A percentile compares a stretch with the other conserved stretches of the same genome.
Conservation (phyloP, 2,329 filamentous ascomycete genomes). For the Colletotrichum zoysiae region DNA sequence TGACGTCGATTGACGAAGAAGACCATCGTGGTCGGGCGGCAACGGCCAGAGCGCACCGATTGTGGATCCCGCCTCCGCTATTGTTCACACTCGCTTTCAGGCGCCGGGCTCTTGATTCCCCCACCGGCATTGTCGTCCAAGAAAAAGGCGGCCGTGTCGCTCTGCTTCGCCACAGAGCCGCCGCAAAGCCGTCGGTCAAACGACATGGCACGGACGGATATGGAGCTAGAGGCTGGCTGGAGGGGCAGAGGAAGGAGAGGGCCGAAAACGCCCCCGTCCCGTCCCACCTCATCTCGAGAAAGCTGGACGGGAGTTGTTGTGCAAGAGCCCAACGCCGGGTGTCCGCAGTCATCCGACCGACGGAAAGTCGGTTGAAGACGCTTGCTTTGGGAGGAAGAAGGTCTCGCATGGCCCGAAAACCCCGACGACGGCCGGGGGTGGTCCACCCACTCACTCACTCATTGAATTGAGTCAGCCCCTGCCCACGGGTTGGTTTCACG, state of each 20-base stretch:
- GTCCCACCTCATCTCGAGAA: neutral
- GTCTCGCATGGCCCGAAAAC: constrained; percentile 23
- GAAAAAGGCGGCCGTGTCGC: constrained; percentile 13
- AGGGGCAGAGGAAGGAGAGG: neutral
- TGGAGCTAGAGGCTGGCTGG: neutral
- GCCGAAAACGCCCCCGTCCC: neutral
- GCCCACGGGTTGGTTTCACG: constrained; percentile 36
- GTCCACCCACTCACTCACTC: constrained; percentile 26
- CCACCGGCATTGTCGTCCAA: constrained; percentile 23
- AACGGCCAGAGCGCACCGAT: constrained; percentile 21
- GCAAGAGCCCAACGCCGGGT: constrained; percentile 5
- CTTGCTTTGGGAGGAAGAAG: neutral
- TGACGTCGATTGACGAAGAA: constrained; percentile 35
- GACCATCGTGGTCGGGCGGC: constrained; percentile 19
- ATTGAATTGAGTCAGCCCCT: constrained; percentile 40
- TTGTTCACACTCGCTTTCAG: neutral
- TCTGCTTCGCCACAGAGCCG: constrained; percentile 12
- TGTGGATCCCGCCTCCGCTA: constrained; percentile 20
- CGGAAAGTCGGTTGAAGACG: neutral
- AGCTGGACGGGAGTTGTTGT: neutral
- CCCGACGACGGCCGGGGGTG: constrained; percentile 19
- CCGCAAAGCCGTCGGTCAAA: neutral
- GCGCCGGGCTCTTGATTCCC: neutral
- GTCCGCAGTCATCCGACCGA: constrained; percentile 3
- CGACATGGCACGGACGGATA: constrained; percentile 6